A percentile compares a stretch with the other conserved stretches of the same genome.
phyloP scores from a whole-genome alignment of 768 basidiomycete genomes.

The Tulasnella sp. region DNA sequence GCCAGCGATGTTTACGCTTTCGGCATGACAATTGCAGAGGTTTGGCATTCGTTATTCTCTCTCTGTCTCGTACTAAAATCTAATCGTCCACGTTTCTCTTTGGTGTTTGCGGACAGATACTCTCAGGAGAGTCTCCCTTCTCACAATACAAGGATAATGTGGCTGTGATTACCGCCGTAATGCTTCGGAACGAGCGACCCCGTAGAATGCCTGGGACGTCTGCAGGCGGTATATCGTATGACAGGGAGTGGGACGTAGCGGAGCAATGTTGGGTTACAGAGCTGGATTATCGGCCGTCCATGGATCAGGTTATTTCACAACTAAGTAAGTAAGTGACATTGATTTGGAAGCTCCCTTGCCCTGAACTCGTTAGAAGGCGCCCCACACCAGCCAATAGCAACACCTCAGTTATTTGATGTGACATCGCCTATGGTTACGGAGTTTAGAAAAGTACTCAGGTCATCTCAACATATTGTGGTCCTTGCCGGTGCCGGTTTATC shows the following conservation, averaged over 20 bases:
- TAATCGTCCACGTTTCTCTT: background rate
- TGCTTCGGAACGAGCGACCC: background rate
- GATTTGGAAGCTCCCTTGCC: background rate
- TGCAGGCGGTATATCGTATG: background rate
- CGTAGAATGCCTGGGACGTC: background rate
- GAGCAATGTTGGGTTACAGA: background rate
- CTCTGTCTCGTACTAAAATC: background rate
- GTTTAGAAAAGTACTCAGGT: background rate
- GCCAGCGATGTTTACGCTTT: constrained; percentile 3
- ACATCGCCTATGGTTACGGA: background rate
- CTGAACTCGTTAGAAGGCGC: background rate
- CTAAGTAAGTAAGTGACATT: background rate
- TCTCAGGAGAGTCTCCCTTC: background rate
- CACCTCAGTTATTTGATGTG: background rate
- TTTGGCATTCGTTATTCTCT: background rate
- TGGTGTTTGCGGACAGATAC: background rate
- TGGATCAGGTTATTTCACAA: background rate
- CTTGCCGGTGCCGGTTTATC: too few relatives aligned
- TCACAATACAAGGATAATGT: background rate
- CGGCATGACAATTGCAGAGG: background rate
- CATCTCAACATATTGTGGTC: background rate
- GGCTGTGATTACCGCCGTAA: background rate
- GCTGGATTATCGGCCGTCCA: background rate
- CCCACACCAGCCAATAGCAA: background rate
- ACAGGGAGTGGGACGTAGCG: background rate